phyloP scores from a whole-genome alignment of 768 basidiomycete species.

The Mycena vulgaris region DNA sequence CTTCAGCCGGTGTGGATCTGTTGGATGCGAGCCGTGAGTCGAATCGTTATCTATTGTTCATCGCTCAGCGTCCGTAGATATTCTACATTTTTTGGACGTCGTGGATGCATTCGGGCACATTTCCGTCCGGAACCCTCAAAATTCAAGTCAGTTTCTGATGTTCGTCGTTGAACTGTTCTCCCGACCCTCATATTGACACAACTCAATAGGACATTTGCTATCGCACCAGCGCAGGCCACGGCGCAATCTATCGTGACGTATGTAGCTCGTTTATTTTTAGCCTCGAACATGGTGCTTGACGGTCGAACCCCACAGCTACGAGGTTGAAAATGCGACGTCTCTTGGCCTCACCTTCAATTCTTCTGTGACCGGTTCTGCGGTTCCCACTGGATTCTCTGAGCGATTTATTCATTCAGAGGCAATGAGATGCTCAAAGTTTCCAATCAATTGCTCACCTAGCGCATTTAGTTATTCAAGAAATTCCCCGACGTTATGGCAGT shows the following conservation, averaged over 20 bases:
- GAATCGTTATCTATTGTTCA: neutral
- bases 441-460: neutral
- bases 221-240: slow-evolving; percentile 42
- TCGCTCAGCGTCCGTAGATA: slow-evolving; percentile 27
- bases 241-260: slow-evolving; percentile 41
- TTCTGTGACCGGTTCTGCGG: slow-evolving; percentile 34
- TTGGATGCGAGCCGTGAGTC: slow-evolving; percentile 38
- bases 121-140: slow-evolving; percentile 40
- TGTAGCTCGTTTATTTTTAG: neutral
- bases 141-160: slow-evolving; percentile 42
- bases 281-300: neutral
- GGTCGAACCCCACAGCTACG: slow-evolving; percentile 32
- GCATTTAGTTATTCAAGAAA: slow-evolving; percentile 35
- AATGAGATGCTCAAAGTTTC: neutral
- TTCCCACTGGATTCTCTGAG: slow-evolving; percentile 41
- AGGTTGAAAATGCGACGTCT: slow-evolving; percentile 40
- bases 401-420: slow-evolving; percentile 44
- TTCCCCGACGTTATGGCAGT: slow-evolving; percentile 40
- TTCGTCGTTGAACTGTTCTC: neutral
- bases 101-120: slow-evolving; percentile 44
- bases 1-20: slow-evolving; percentile 33
- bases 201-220: slow-evolving; percentile 38
- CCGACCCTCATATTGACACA: neutral
- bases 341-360: slow-evolving; percentile 40
- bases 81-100: slow-evolving; percentile 40